Base-by-base conservation (phyloP, 257 asterid species). In the Verbena officinalis region DNA sequence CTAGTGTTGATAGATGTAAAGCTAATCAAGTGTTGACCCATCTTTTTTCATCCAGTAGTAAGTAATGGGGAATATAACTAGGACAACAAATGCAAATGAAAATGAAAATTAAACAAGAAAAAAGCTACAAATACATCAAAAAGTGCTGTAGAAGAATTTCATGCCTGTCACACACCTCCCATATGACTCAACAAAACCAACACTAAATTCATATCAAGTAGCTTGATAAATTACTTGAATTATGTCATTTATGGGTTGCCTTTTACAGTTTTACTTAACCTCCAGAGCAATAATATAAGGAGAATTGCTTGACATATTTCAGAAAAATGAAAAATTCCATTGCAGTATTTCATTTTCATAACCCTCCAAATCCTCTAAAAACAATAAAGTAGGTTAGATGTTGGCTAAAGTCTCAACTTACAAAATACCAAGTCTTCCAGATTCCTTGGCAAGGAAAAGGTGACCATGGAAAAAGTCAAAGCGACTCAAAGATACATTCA, bases 381-480 rank as follows among this genome's bases (percentile, higher is more conserved):
- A 36, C 66, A 60, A 56, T 15, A 22, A 54, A 9, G 14, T 52
- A 38, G 59, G 52, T 24, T 9, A 55, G 50, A 65, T 70, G 55
- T 9, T 39, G 64, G 13, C 38, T 57, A 44, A 17, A 42, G 66
- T 15, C 55, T 64, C 65, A 61, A 86, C 98, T 92, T 84, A 92
- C 98, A 92, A 78, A 75, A 92, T 89, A 58, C 98, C 98, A 78
- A 92, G 88, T 77, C 98, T 85, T 76, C 91, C 84, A 63, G 97
- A 79, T 52, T 81, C 93, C 75, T 44, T 74, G 59, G 89, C 83
- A 68, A 92, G 68, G 68, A 92, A 89, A 72, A 92, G 84, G 71
- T 92, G 98, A 34, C 98, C 97, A 30, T 92, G 98, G 81, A 89
- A 92, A 34, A 92, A 84, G 73, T 92, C 98, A 71, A 67, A 87